Conservation (phyloP, 2,329 filamentous ascomycete genomes). For the Pseudogymnoascus verrucosus region DNA sequence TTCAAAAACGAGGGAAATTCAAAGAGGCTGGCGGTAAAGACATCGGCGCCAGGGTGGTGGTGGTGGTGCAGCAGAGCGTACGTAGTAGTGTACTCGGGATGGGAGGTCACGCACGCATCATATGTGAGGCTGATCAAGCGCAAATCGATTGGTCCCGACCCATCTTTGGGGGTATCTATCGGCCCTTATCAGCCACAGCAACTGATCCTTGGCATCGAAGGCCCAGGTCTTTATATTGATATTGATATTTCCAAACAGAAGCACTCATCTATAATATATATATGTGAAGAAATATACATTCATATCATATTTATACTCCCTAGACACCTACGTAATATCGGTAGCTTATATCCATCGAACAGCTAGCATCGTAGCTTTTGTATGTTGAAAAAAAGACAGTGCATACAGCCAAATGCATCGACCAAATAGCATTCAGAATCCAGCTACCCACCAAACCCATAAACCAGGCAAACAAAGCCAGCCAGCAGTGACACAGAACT, state of each 20-base stretch:
- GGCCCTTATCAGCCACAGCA: constrained; percentile 2
- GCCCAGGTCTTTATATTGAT: not conserved
- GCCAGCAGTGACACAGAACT: not conserved
- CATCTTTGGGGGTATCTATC: constrained; percentile 7
- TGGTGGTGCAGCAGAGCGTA: not conserved
- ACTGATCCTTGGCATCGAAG: not conserved
- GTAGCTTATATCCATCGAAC: not conserved
- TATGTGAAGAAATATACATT: not conserved
- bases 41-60: not conserved
- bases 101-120: constrained; percentile 8
- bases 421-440: not conserved
- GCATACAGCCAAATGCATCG: constrained; percentile 4
- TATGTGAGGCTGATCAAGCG: constrained; percentile 8
- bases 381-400: not conserved
- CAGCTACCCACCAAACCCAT: not conserved
- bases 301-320: not conserved
- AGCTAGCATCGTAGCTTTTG: not conserved
- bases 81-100: constrained; percentile 5
- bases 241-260: not conserved
- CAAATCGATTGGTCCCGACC: constrained; percentile 7
- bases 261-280: not conserved
- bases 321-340: not conserved
- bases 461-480: not conserved
- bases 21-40: not conserved
- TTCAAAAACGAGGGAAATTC: not conserved